A percentile compares a stretch with the other conserved stretches of the same genome.
Conservation (phyloP, 371 early-diverging fungal species). For the Mucor sp. region DNA sequence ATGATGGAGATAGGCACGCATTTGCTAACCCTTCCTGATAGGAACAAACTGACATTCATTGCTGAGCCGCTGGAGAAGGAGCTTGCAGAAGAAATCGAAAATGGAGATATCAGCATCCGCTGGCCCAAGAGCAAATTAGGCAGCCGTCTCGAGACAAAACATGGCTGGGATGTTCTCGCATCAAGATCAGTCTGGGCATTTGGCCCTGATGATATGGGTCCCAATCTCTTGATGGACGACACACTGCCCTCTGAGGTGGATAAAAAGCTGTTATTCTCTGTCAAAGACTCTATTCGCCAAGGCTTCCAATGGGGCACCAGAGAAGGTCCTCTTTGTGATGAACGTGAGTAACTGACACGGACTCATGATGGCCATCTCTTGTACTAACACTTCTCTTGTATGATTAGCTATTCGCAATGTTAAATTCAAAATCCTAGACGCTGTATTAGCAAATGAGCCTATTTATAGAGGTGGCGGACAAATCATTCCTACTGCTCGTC, state of each 20-base stretch:
- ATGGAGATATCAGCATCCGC: slow-evolving; percentile 65
- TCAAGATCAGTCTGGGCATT: slow-evolving; percentile 96
- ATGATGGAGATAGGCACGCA: neutral
- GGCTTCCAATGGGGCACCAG: slow-evolving; percentile 98
- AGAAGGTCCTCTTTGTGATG: slow-evolving; percentile 96
- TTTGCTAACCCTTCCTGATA: slow-evolving; percentile 19
- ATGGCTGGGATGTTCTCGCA: slow-evolving; percentile 94
- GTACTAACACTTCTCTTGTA: neutral
- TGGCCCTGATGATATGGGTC: slow-evolving; percentile 91
- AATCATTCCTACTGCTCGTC: slow-evolving; percentile 97
- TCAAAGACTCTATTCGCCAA: slow-evolving; percentile 86
- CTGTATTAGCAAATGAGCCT: slow-evolving; percentile 83
- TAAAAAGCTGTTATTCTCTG: slow-evolving; percentile 75
- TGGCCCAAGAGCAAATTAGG: slow-evolving; percentile 82
- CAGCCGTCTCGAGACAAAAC: slow-evolving; percentile 78
- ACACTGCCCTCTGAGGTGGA: slow-evolving; percentile 89
- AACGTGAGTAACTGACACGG: slow-evolving; percentile 61
- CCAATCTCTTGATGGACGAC: slow-evolving; percentile 95
- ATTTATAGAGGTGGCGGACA: slow-evolving; percentile 96
- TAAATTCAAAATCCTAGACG: slow-evolving; percentile 90
- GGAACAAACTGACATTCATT: slow-evolving; percentile 95
- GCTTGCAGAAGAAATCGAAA: slow-evolving; percentile 91
- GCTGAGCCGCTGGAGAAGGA: slow-evolving; percentile 93
- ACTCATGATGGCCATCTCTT: neutral
- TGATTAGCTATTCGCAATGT: slow-evolving; percentile 86